Evolutionary conservation across 148 eudicot species (phyloP), one percentile per base, ranked within the genome.

Genomic region (Diospyros lotus): DNA sequence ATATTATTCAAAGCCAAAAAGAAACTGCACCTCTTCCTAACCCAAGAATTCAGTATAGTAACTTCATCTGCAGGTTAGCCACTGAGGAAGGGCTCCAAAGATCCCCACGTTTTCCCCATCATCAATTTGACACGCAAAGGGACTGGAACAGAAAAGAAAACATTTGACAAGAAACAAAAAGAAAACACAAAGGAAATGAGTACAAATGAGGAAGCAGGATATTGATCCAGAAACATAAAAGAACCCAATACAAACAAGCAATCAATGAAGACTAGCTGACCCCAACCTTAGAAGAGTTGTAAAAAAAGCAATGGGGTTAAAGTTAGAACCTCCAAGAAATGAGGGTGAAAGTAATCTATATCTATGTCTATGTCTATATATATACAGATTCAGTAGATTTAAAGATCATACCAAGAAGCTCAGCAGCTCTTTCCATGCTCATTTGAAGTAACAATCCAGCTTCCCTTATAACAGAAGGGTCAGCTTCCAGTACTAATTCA

Each of bases 21-120:
- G 76, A 18, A 63, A 64, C 56, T n/a, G 4, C 58, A 52, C 45
- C 42, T 69, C 71, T 51, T 52, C 39, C 17, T 5, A 3, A 42
- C 59, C 69, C 51, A 73, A 40, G 76, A 52, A 74, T 40, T 52
- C 8, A 65, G 48, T 5, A 50, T 43, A 17, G 15, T 41, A 51
- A 74, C 10, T 74, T 58, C 73, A 51, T 43, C 40, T 60, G 48
- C 44, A 18, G 51, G 48, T 68, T 72, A 18, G 40, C 77, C 84
- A 66, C 71, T 80, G 41, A 76, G 53, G 69, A 89, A 83, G 65
- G 90, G 96, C 82, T 90, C 93, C 88, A 92, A 75, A 71, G 97
- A 85, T 59, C 99, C 99, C 99, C 99, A 95, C 48, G 94, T 90
- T 80, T 62, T 85, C 77, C 99, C 99, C 73, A 85, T 78, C 90